Evolutionary conservation across 495 filamentous ascomycete genomes (phyloP).

Genomic region (Lasiosphaeriaceae sp.): DNA sequence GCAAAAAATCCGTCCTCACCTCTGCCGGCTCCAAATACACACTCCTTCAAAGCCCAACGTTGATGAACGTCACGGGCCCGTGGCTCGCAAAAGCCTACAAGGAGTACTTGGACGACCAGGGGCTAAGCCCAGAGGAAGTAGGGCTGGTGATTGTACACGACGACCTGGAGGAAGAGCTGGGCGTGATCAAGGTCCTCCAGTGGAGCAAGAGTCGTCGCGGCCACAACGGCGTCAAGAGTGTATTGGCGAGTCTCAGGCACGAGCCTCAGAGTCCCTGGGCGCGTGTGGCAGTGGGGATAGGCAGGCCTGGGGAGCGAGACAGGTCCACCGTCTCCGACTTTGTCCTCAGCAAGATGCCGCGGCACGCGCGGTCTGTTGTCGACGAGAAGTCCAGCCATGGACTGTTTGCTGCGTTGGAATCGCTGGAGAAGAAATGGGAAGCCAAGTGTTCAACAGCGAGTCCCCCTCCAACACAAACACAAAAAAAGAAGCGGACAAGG

Average conservation of each 20-base stretch:
- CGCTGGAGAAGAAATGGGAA: conserved; percentile 42
- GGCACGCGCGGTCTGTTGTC: conserved; percentile 40
- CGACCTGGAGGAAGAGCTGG: conserved; percentile 68
- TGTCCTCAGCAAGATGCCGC: conserved; percentile 62
- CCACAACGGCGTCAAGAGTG: conserved; percentile 76
- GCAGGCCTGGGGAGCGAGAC: conserved; percentile 58
- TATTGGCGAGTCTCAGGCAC: conserved; percentile 45
- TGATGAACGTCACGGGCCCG: conserved; percentile 73
- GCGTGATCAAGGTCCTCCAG: conserved; percentile 54
- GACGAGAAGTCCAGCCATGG: conserved; percentile 47
- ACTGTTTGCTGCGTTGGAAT: conserved; percentile 47
- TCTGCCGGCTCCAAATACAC: conserved; percentile 50
- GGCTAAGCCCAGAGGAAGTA: conserved; percentile 31
- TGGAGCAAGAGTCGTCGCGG: conserved; percentile 63
- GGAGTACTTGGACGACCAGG: conserved; percentile 30
- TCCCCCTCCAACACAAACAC: too few relatives aligned
- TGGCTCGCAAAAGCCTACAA: conserved; percentile 46
- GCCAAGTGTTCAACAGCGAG: too few relatives aligned
- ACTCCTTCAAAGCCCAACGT: conserved; percentile 62
- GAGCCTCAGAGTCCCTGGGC: conserved; percentile 28
- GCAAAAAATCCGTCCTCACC: conserved; percentile 37
- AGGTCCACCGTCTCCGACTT: conserved; percentile 57
- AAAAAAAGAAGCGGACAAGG: too few relatives aligned
- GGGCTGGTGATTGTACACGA: conserved; percentile 75
- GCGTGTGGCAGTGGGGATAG: conserved; percentile 67